Base-by-base conservation (phyloP, 2,329 filamentous ascomycete genomes). In the Fusarium hostae region DNA sequence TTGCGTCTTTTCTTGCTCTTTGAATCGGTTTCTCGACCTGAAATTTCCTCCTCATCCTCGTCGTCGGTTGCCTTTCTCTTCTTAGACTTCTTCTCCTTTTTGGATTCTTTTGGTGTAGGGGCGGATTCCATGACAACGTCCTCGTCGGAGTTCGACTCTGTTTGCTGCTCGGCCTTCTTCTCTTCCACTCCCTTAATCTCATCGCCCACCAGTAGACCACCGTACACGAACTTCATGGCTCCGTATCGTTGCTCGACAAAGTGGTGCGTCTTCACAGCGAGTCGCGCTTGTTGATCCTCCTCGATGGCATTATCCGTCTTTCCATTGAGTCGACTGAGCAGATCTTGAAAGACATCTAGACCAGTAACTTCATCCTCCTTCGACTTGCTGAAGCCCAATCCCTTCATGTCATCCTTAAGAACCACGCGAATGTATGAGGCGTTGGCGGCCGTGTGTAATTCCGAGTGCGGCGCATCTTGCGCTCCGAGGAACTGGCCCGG, bases 371-470 rank as follows among this genome's bases (percentile, higher is more conserved):
- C 89, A 72, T 94, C 91, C 72, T 91, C 90, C 75, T 89, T 90
- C 59, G 91, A 91, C 70, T 89, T 86, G 80, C 92, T 92, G 72
- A 95, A 96, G 34, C 96, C 96, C 45, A 99, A 85, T 5, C 96
- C 96, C 45, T 97, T 88, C 75, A 91, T 97, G 79, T 98, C 94
- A 78, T 98, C 95, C 78, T 97, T 97, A 70, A 98, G 83, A 34
- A 90, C 83, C 41, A 97, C 93, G 66, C 92, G 91, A 76, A 98
- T 96, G 79, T 97, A 93, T 6, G 94, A 94, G 30, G 92, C 88
- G 80, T 92, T 97, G 43, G 93, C 94, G 6, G 90, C 88, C 26
- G 92, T 95, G 81, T 95, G 93, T 68, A 92, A 88, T 50, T 90
- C 88, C 34, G 92, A 87, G 76, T 97, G 94, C 0, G 90, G 82